Evolutionary conservation across 257 asterid species (phyloP).

Genomic region (Jasminum sambac): DNA sequence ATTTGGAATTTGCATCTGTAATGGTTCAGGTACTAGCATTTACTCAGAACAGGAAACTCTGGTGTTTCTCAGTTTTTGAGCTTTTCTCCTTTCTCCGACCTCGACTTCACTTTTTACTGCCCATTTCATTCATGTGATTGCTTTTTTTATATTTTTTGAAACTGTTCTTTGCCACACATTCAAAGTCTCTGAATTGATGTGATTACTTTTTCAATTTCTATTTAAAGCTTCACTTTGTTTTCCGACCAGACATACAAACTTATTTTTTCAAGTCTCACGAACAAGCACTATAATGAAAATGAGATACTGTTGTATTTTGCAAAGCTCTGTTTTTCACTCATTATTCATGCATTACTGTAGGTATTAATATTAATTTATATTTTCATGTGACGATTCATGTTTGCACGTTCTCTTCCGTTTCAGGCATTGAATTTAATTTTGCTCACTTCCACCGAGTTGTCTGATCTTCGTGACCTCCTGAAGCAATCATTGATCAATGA

Average conservation of each 20-base stretch:
- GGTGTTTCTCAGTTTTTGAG: constrained; percentile 7
- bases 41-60: constrained; percentile 3
- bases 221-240: too few species aligned
- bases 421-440: constrained; percentile 96
- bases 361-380: neutral
- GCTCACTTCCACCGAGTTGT: constrained; percentile 95
- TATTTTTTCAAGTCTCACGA: too few species aligned
- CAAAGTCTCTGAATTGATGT: too few species aligned
- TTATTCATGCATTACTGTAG: neutral
- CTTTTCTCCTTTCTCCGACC: too few species aligned
- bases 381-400: constrained; percentile 5
- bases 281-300: neutral
- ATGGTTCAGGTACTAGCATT: constrained; percentile 83
- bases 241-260: too few species aligned
- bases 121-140: too few species aligned
- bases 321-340: neutral
- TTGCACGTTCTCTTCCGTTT: constrained; percentile 28
- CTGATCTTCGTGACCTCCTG: constrained; percentile 74
- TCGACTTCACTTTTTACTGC: too few species aligned
- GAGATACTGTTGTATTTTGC: neutral
- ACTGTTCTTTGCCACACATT: too few species aligned
- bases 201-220: too few species aligned
- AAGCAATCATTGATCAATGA: constrained; percentile 65
- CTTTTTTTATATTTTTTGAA: too few species aligned
- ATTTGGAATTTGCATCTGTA: constrained; percentile 82